phyloP scores from a whole-genome alignment of 768 basidiomycete genomes.

The Agrocybe pediades region DNA sequence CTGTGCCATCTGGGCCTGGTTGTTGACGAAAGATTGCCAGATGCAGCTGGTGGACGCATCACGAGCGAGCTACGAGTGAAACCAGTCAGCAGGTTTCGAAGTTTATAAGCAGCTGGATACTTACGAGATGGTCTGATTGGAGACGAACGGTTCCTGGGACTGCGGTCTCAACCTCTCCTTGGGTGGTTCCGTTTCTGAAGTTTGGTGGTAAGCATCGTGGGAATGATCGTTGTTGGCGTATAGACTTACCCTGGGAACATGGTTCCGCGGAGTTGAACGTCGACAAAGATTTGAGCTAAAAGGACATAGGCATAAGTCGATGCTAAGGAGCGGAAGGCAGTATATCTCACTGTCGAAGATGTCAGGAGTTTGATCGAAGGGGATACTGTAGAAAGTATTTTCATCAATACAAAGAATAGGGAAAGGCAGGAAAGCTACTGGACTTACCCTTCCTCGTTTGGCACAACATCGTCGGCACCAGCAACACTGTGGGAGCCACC shows the following conservation, averaged over 20 bases:
- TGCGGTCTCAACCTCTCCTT: conserved; percentile 41
- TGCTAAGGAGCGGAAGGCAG: not conserved
- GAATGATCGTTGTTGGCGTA: no score
- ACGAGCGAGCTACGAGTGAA: conserved; percentile 25
- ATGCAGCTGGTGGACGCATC: conserved; percentile 46
- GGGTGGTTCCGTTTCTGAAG: conserved; percentile 32
- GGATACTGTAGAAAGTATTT: conserved; percentile 1
- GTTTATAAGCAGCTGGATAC: conserved; percentile 4
- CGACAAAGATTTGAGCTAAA: conserved; percentile 42
- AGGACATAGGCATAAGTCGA: no score
- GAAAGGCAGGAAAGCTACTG: not conserved
- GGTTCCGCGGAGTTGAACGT: conserved; percentile 46
- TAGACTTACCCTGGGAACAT: conserved; percentile 37
- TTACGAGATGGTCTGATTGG: conserved; percentile 40
- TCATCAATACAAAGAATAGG: not conserved
- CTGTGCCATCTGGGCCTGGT: conserved; percentile 33
- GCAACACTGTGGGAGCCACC: conserved; percentile 26
- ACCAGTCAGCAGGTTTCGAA: not conserved
- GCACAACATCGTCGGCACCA: conserved; percentile 34
- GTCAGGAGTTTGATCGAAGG: conserved; percentile 46
- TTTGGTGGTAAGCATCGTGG: not conserved
- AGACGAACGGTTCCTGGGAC: conserved; percentile 44
- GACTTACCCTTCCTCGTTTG: conserved; percentile 16
- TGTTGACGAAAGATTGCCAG: conserved; percentile 46
- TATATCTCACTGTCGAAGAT: conserved; percentile 34